phyloP scores from a whole-genome alignment of 192 early-diverging fungal species.

The Podila horticola region DNA sequence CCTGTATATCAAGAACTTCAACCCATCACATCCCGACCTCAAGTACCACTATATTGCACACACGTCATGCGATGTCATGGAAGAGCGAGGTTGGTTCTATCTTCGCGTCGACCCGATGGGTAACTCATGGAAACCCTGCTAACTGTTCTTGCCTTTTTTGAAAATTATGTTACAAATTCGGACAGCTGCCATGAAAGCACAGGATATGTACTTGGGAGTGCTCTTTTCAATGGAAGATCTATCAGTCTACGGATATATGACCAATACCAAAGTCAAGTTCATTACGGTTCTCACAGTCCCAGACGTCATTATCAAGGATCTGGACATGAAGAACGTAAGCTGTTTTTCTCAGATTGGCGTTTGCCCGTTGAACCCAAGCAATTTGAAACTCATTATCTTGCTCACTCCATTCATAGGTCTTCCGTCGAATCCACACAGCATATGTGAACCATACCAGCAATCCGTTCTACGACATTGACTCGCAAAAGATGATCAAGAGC shows the following conservation, averaged over 20 bases:
- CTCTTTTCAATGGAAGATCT: constrained; percentile 91
- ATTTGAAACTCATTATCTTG: constrained; percentile 2
- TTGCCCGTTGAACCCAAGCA: not conserved
- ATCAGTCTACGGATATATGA: constrained; percentile 90
- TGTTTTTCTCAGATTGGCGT: constrained; percentile 8
- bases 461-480: constrained; percentile 84
- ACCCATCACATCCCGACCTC: constrained; percentile 75
- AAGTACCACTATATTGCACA: constrained; percentile 94
- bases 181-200: constrained; percentile 66
- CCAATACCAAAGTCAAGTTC: constrained; percentile 87
- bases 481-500: constrained; percentile 62
- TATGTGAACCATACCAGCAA: constrained; percentile 85
- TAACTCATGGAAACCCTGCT: too few species aligned
- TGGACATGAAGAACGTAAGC: constrained; percentile 82
- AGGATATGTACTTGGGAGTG: constrained; percentile 89
- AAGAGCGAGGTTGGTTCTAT: constrained; percentile 73
- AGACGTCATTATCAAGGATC: constrained; percentile 81
- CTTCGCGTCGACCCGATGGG: not conserved
- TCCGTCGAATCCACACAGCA: constrained; percentile 84
- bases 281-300: constrained; percentile 73
- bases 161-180: not conserved
- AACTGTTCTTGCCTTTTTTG: constrained; percentile 6
- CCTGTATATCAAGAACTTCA: constrained; percentile 84
- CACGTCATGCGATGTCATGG: constrained; percentile 91
- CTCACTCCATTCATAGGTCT: constrained; percentile 61